Evolutionary conservation across 2,329 filamentous ascomycete species (phyloP), one percentile per base, ranked within the genome.

Genomic region (Aphanoascus verrucosus): DNA sequence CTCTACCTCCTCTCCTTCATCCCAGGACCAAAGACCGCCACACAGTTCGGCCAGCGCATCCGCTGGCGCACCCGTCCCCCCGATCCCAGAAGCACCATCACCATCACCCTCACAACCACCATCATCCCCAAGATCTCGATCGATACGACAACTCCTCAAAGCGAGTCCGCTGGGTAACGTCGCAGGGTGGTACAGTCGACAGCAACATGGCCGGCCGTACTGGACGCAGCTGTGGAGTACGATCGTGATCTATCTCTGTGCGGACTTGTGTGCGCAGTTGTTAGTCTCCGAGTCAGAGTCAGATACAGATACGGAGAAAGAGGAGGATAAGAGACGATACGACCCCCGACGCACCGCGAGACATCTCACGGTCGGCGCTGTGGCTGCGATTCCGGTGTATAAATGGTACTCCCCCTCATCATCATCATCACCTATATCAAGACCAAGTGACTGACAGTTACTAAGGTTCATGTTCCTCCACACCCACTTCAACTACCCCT

Each of bases 401-500:
- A 80, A 81, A 62, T 95, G 89, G 89, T 94, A 76, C n/a, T n/a
- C n/a, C n/a, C n/a, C n/a, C n/a, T n/a, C n/a, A n/a, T n/a, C n/a
- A n/a, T n/a, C n/a, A n/a, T n/a, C n/a, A n/a, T n/a, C n/a, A n/a
- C n/a, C n/a, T n/a, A n/a, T n/a, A n/a, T n/a, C n/a, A n/a, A n/a
- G n/a, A n/a, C n/a, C n/a, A n/a, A n/a, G n/a, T n/a, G n/a, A 57
- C 14, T 23, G 45, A 53, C 34, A 42, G 15, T 37, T 17, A 5
- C 1, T 47, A 34, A 87, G 84, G 85, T 86, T 88, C 71, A 75
- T 90, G 60, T 94, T 84, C 70, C 78, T 96, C 12, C 84, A 85
- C 41, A 76, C 80, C 55, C 78, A 83, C 69, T 95, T 95, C 78
- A 95, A 95, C 72, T 94, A 87, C 69, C 61, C 80, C 6, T 90